phyloP scores from a whole-genome alignment of 2,329 filamentous ascomycete species.

The Colletotrichum sidae region DNA sequence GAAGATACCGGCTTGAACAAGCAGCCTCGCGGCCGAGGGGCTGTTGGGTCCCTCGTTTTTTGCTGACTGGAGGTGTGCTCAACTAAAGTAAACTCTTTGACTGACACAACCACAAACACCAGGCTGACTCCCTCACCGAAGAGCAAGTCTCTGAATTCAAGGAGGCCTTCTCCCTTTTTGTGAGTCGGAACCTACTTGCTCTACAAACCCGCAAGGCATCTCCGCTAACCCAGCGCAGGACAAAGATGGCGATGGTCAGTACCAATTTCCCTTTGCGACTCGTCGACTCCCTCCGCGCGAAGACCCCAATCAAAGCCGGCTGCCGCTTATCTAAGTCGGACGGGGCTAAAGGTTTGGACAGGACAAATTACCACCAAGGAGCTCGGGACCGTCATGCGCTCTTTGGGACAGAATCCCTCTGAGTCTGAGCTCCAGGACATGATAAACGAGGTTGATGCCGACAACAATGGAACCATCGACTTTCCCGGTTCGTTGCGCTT shows the following conservation, averaged over 20 bases:
- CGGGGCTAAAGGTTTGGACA: slow-evolving; percentile 52
- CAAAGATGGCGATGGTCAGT: slow-evolving; percentile 92
- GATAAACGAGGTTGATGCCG: slow-evolving; percentile 93
- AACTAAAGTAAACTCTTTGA: not conserved
- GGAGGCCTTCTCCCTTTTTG: slow-evolving; percentile 99
- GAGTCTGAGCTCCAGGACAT: slow-evolving; percentile 92
- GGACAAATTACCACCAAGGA: slow-evolving; percentile 94
- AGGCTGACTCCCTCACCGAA: slow-evolving; percentile 99
- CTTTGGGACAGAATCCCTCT: slow-evolving; percentile 88
- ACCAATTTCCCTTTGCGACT: slow-evolving; percentile 13
- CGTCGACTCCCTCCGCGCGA: not conserved
- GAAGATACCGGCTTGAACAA: not conserved
- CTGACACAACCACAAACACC: slow-evolving; percentile 38
- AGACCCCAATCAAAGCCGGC: not conserved
- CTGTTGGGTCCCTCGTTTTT: slow-evolving; percentile 23
- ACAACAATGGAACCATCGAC: slow-evolving; percentile 93
- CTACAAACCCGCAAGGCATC: slow-evolving; percentile 30
- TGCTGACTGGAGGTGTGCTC: not conserved
- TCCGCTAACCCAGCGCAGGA: slow-evolving; percentile 67
- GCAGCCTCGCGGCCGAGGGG: slow-evolving; percentile 36
- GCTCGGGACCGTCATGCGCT: slow-evolving; percentile 90
- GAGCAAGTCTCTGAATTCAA: slow-evolving; percentile 99
- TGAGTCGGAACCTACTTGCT: slow-evolving; percentile 65
- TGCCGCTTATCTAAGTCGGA: not conserved
- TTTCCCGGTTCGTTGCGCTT: slow-evolving; percentile 76